Conservation (phyloP, 2,329 filamentous ascomycete genomes). For the Cordyceps tenuipes region DNA sequence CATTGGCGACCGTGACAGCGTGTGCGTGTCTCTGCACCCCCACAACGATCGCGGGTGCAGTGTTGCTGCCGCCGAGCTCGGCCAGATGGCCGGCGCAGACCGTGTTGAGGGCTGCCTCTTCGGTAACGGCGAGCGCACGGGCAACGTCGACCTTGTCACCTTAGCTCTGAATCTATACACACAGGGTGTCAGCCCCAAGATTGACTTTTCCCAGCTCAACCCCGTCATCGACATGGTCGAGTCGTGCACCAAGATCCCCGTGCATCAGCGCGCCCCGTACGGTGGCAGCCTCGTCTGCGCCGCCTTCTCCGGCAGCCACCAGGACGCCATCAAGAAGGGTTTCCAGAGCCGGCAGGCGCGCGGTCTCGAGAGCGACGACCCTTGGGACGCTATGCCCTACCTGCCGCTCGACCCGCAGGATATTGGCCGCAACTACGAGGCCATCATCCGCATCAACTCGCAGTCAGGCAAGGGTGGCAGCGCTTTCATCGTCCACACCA, state of each 20-base stretch:
- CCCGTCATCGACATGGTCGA: slow-evolving; percentile 83
- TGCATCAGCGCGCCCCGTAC: slow-evolving; percentile 84
- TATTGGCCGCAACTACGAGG: slow-evolving; percentile 95
- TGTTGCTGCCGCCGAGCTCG: slow-evolving; percentile 81
- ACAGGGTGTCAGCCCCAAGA: slow-evolving; percentile 73
- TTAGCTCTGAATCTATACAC: slow-evolving; percentile 91
- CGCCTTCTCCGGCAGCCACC: slow-evolving; percentile 85
- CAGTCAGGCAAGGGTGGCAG: slow-evolving; percentile 92
- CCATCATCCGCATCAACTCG: slow-evolving; percentile 95
- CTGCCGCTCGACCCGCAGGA: slow-evolving; percentile 88
- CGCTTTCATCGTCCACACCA: slow-evolving; percentile 86
- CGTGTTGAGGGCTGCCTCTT: slow-evolving; percentile 86
- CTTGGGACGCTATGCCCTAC: slow-evolving; percentile 75
- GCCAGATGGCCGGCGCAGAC: slow-evolving; percentile 93
- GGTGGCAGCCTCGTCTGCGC: slow-evolving; percentile 86
- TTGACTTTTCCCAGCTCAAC: slow-evolving; percentile 88
- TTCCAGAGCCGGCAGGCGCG: slow-evolving; percentile 62
- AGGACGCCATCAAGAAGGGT: slow-evolving; percentile 93
- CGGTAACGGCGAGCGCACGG: slow-evolving; percentile 90
- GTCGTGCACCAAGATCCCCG: slow-evolving; percentile 86
- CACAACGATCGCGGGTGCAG: slow-evolving; percentile 93
- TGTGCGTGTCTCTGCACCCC: slow-evolving; percentile 82
- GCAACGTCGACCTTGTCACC: slow-evolving; percentile 91
- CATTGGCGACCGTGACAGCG: slow-evolving; percentile 76
- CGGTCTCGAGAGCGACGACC: slow-evolving; percentile 51